A percentile compares a stretch with the other conserved stretches of the same genome.
Conservation (phyloP, 2,329 filamentous ascomycete genomes). For the Escovopsis sp. region DNA sequence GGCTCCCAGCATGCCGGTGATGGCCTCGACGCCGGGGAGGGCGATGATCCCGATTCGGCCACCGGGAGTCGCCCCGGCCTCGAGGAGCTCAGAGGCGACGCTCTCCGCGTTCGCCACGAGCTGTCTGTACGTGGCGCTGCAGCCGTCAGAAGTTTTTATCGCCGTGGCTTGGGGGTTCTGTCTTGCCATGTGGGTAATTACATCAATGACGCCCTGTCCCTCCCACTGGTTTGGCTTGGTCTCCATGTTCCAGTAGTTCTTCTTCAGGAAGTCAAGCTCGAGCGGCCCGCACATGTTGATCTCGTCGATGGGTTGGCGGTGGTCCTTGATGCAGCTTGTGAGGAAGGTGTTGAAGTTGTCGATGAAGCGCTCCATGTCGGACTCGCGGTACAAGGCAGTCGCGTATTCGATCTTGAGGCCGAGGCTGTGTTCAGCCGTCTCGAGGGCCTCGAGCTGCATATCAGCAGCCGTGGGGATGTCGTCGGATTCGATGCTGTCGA, state of each 20-base stretch:
- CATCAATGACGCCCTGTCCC: conserved; percentile 9
- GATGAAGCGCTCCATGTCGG: conserved; percentile 14
- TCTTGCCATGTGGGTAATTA: conserved; percentile 10
- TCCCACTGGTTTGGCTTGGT: conserved; percentile 10
- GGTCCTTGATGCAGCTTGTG: conserved; percentile 12
- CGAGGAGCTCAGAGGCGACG: conserved; percentile 10
- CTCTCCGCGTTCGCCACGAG: conserved; percentile 11
- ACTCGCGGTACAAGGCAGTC: conserved; percentile 9
- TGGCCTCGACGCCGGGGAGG: conserved; percentile 11
- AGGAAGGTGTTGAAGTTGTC: conserved; percentile 15
- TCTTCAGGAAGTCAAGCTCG: conserved; percentile 9
- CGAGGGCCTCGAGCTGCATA: conserved; percentile 12
- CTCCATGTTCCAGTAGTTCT: conserved; percentile 11
- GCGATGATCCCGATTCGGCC: conserved; percentile 10
- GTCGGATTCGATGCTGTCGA: conserved; percentile 9
- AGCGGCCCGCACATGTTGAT: conserved; percentile 11
- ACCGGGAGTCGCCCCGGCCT: conserved; percentile 8
- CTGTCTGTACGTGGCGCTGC: conserved; percentile 11
- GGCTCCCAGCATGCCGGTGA: conserved; percentile 10
- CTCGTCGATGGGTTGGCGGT: conserved; percentile 13
- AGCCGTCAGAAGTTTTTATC: conserved; percentile 13
- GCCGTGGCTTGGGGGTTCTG: conserved; percentile 11
- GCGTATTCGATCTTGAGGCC: conserved; percentile 13
- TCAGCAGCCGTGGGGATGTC: conserved; percentile 14
- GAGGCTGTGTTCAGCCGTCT: conserved; percentile 10